Evolutionary conservation across 208 protist genomes (phyloP).

Genomic region (Trypanosoma grayi): DNA sequence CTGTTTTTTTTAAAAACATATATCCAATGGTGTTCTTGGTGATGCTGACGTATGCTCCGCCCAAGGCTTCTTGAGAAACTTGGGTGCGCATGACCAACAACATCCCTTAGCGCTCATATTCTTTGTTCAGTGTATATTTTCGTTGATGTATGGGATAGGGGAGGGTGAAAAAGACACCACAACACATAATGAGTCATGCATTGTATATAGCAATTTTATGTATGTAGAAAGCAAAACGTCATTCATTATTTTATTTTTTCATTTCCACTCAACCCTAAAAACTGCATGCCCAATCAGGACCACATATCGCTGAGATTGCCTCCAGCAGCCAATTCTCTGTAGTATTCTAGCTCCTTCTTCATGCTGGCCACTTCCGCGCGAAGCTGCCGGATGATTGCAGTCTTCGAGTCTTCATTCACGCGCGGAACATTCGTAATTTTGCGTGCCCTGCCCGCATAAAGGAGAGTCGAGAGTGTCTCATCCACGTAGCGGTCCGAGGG

Average conservation of each 20-base stretch:
- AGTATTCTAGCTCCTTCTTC: constrained; percentile 79
- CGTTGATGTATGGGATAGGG: too few relatives aligned
- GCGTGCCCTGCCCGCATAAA: constrained; percentile 85
- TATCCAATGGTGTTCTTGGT: too few relatives aligned
- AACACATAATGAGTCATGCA: too few relatives aligned
- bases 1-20: too few relatives aligned
- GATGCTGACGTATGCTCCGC: too few relatives aligned
- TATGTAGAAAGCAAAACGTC: too few relatives aligned
- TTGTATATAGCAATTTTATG: too few relatives aligned
- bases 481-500: constrained; percentile 79
- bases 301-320: not conserved
- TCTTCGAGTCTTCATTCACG: constrained; percentile 81
- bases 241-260: constrained; percentile 8
- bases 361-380: constrained; percentile 67
- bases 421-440: constrained; percentile 87
- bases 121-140: too few relatives aligned
- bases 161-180: too few relatives aligned
- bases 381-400: constrained; percentile 63
- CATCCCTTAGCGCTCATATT: too few relatives aligned
- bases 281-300: not conserved
- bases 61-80: too few relatives aligned
- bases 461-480: constrained; percentile 88
- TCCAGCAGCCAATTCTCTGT: constrained; percentile 38
- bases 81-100: too few relatives aligned
- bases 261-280: not conserved